Evolutionary conservation across 2,329 filamentous ascomycete species (phyloP), one percentile per base, ranked within the genome.

Genomic region (Bretziella fagacearum): DNA sequence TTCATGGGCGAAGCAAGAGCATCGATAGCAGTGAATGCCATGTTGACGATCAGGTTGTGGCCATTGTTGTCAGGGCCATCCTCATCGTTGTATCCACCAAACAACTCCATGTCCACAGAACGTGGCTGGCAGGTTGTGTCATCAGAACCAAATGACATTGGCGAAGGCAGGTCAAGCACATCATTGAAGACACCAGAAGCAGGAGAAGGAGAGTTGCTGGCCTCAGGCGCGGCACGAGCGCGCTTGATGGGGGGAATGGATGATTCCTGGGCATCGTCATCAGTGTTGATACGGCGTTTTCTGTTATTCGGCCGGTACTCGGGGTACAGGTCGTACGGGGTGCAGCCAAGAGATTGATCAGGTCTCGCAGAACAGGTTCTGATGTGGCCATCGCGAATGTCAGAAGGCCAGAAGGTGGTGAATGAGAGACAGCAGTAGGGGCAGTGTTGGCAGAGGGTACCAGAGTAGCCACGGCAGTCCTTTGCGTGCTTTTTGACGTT

Each of bases 351-450:
- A 8, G 8, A 20, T 10, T 4, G 5, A 6, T 11, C 18, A 15
- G 46, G 17, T 4, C 41, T 25, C 6, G 23, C 26, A 23, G 15
- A 20, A 20, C 50, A 53, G 22, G 39, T 32, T 15, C n/a, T 10
- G 15, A 53, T 53, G 13, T 53, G 52, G 17, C 26, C 46, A 20
- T 40, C 32, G 23, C 44, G 43, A 7, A 47, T 18, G 15, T 46
- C 26, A 3, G 18, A 15, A 6, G 18, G 20, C 23, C 29, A 39
- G n/a, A 45, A 30, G 23, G 29, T 18, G 8, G 13, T 15, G 13
- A 52, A 45, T 6, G 39, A 6, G 6, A 40, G 25, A n/a, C 40
- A 45, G 47, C 54, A 56, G 42, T 53, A 56, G 2, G 54, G 53
- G 29, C 55, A 56, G 47, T 52, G 55, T 35, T 49, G 48, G 29